phyloP scores from a whole-genome alignment of 23 red algal species.

The Gracilaria caudata region DNA sequence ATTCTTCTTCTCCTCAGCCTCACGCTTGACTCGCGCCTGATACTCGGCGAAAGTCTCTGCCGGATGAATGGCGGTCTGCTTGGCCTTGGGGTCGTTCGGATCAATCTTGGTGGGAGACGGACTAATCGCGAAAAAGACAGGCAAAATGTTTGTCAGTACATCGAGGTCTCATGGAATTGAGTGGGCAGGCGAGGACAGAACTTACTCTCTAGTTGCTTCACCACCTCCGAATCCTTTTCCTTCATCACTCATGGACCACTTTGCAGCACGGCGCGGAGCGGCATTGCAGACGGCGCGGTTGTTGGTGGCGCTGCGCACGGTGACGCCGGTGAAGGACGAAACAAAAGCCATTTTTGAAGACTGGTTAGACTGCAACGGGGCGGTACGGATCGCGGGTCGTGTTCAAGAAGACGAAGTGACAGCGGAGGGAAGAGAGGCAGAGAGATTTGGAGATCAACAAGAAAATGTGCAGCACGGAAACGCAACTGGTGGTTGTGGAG shows the following conservation, averaged over 20 bases:
- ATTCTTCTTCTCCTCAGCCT: slow-evolving; percentile 61
- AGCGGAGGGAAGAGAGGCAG: neutral
- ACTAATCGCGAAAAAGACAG: slow-evolving; percentile 6
- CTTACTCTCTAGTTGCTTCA: slow-evolving; percentile 76
- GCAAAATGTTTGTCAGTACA: neutral
- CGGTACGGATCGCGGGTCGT: too few species aligned
- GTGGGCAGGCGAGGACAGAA: neutral
- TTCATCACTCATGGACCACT: slow-evolving; percentile 67
- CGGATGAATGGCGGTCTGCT: slow-evolving; percentile 77
- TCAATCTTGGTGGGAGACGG: slow-evolving; percentile 63
- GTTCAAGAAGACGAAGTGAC: neutral
- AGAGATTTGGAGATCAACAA: neutral
- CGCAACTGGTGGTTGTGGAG: slow-evolving; percentile 10
- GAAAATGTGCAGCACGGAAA: neutral
- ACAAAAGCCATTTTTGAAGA: slow-evolving; percentile 5
- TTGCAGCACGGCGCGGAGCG: slow-evolving; percentile 46
- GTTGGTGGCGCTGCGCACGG: slow-evolving; percentile 17
- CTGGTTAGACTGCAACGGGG: neutral
- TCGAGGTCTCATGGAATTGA: neutral
- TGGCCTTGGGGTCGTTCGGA: slow-evolving; percentile 64
- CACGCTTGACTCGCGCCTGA: slow-evolving; percentile 58
- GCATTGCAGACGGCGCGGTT: slow-evolving; percentile 29
- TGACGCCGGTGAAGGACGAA: slow-evolving; percentile 59
- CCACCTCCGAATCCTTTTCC: slow-evolving; percentile 75
- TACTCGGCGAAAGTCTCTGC: slow-evolving; percentile 78